These are phyloP conservation scores for Fusarium coicis DNA, from an alignment of 2,329 filamentous ascomycete genomes.

Conservation along the genomic window DNA sequence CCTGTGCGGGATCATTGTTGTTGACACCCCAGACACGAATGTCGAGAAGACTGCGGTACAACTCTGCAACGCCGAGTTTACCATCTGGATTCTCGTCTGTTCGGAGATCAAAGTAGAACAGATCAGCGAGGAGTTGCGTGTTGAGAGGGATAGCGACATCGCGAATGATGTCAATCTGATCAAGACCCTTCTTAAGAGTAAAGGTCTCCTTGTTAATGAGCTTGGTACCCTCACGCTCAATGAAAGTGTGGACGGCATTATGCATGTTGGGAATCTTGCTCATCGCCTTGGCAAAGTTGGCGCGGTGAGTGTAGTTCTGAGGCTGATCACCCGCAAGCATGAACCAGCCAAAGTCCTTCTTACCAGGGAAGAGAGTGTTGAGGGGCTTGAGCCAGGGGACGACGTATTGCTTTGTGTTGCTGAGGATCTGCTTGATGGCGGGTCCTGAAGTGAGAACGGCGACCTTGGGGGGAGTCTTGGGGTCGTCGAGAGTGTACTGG, in stretches of 20 bases:
- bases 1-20: constrained; percentile 58
- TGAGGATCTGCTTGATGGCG: constrained; percentile 48
- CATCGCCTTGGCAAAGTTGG: constrained; percentile 47
- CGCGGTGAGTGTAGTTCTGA: constrained; percentile 47
- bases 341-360: constrained; percentile 53
- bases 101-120: constrained; percentile 69
- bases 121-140: constrained; percentile 63
- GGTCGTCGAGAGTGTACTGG: constrained; percentile 49
- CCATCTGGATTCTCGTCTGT: constrained; percentile 64
- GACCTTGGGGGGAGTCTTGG: constrained; percentile 48
- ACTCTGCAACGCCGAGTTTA: constrained; percentile 50
- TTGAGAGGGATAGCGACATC: constrained; percentile 70
- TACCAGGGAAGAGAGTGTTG: constrained; percentile 48
- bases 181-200: constrained; percentile 49
- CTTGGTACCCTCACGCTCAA: constrained; percentile 50
- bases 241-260: constrained; percentile 46
- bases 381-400: constrained; percentile 49
- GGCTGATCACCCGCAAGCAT: constrained; percentile 52
- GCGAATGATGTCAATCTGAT: constrained; percentile 56
- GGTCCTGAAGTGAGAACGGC: constrained; percentile 42
- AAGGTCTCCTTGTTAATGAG: constrained; percentile 55
- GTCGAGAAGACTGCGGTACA: constrained; percentile 57
- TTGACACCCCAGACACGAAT: constrained; percentile 59
- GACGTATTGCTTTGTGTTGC: constrained; percentile 47
- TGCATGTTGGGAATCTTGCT: constrained; percentile 49